These are phyloP conservation scores for Wickerhamomyces strasburgensis DNA, from an alignment of 805 yeast genomes.

Conservation along the genomic window DNA sequence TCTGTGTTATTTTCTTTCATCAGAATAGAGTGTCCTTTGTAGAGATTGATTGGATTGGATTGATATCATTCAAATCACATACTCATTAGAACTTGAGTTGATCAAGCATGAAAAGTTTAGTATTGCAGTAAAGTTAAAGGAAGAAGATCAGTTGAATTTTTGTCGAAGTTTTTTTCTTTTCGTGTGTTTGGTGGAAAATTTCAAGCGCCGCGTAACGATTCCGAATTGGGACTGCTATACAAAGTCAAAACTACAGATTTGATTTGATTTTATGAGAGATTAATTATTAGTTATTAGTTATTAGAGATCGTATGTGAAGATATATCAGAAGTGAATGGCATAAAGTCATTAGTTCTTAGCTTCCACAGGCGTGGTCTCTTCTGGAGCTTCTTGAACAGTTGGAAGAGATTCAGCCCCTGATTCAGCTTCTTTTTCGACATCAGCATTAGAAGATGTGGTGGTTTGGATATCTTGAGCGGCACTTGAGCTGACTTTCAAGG, in stretches of 20 bases:
- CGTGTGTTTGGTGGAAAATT: not conserved
- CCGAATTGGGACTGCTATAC: too few species aligned
- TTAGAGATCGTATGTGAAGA: too few species aligned
- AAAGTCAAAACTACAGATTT: too few species aligned
- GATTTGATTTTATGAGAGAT: not conserved
- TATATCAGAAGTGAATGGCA: not conserved
- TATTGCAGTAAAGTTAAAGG: not conserved
- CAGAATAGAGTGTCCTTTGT: too few species aligned
- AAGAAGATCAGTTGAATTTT: not conserved
- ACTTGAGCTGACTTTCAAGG: conserved; percentile 15
- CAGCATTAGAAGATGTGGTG: not conserved
- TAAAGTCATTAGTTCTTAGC: not conserved
- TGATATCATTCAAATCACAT: too few species aligned
- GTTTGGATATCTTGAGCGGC: not conserved
- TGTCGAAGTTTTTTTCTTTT: not conserved
- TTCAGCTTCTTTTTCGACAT: not conserved
- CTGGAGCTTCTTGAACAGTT: not conserved
- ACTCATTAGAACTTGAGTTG: not conserved
- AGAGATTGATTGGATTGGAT: too few species aligned
- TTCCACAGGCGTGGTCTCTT: too few species aligned
- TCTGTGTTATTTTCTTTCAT: conserved; percentile 50
- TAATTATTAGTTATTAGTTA: not conserved
- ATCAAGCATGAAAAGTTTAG: not conserved
- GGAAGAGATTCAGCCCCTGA: not conserved
- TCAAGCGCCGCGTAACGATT: too few species aligned